Percentiles rank a stretch among this genome's conserved stretches.
Conservation (phyloP, 805 yeast genomes). For the Saccharomycopsis babjevae region DNA sequence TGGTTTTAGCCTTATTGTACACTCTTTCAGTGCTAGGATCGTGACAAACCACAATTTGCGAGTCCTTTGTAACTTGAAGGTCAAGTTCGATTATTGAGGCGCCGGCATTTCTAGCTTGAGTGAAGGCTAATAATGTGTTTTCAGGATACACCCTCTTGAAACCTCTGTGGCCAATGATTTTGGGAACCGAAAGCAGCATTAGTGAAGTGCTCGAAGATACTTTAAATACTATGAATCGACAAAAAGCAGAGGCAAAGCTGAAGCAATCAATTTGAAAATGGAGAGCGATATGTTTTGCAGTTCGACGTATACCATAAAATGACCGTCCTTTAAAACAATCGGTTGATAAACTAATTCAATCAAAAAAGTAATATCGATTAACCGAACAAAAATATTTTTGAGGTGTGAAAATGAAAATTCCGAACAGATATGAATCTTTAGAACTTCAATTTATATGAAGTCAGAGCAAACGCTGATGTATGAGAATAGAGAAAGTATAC, state of each 20-base stretch:
- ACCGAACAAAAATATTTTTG: background rate
- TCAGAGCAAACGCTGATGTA: no score
- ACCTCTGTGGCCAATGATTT: constrained; percentile 15
- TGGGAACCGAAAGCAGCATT: constrained; percentile 4
- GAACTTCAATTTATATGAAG: no score
- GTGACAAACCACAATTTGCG: constrained; percentile 27
- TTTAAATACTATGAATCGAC: background rate
- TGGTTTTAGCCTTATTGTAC: constrained; percentile 24
- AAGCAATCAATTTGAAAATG: background rate
- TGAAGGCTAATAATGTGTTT: constrained; percentile 28
- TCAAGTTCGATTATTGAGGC: constrained; percentile 30
- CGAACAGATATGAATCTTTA: background rate
- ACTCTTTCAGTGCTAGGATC: constrained; percentile 27
- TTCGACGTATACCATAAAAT: background rate
- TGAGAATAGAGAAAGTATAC: background rate
- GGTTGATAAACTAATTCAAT: no score
- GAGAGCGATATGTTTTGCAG: background rate
- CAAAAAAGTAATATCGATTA: background rate
- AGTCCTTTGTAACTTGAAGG: constrained; percentile 29
- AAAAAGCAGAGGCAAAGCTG: background rate
- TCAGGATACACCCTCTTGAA: constrained; percentile 24
- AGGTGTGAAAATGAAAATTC: background rate
- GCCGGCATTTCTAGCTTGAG: constrained; percentile 27
- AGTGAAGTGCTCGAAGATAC: no score
- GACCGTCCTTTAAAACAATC: no score